Percentiles rank a stretch among this genome's conserved stretches.
Conservation (phyloP, 139 green algal species). For the Picochlorum sp. region DNA sequence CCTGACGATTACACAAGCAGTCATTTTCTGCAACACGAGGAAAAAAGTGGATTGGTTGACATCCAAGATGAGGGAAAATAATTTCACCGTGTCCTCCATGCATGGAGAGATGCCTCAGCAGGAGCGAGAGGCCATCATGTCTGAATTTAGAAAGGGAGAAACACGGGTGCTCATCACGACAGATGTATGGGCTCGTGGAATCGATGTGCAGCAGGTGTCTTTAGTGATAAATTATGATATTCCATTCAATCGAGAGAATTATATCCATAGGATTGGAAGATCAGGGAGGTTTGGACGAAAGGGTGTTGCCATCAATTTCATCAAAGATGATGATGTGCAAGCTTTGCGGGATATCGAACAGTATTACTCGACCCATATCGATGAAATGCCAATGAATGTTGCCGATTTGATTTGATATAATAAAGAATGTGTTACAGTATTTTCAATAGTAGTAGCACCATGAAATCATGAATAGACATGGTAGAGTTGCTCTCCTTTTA, state of each 20-base stretch:
- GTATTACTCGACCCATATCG: conserved; percentile 94
- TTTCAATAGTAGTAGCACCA: background rate
- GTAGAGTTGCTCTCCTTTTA: too few relatives aligned
- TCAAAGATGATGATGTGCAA: conserved; percentile 88
- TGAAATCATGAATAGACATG: too few relatives aligned
- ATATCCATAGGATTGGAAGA: conserved; percentile 98
- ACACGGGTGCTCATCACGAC: conserved; percentile 96
- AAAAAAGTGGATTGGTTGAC: conserved; percentile 97
- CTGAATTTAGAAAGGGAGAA: conserved; percentile 78
- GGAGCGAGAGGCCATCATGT: conserved; percentile 97
- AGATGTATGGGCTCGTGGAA: conserved; percentile 94
- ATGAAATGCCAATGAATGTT: conserved; percentile 93
- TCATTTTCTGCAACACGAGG: conserved; percentile 99
- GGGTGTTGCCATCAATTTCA: conserved; percentile 99
- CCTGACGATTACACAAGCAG: conserved; percentile 97
- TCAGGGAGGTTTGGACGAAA: conserved; percentile 90
- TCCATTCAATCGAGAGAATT: conserved; percentile 94
- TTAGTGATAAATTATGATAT: conserved; percentile 99
- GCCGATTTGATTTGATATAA: conserved; percentile 66
- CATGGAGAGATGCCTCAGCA: conserved; percentile 99
- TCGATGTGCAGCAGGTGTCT: conserved; percentile 98
- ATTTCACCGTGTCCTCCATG: conserved; percentile 97
- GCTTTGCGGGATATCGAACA: conserved; percentile 96
- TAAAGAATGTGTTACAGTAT: background rate
- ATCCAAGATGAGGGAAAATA: conserved; percentile 92